Conservation (phyloP, 2,329 filamentous ascomycete genomes). For the Ophiostoma ulmi region DNA sequence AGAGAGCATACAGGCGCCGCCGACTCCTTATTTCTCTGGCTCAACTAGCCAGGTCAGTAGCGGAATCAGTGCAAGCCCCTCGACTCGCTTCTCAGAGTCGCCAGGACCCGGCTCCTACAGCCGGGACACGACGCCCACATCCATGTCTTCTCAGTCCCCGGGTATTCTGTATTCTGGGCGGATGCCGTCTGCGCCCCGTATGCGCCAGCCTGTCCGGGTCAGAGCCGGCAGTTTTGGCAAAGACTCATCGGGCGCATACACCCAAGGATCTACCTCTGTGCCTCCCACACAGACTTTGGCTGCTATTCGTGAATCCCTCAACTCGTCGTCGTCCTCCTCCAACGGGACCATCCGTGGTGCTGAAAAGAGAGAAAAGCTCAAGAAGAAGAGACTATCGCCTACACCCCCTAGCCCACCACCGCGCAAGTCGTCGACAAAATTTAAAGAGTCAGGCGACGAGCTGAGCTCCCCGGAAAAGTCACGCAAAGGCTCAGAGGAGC, state of each 20-base stretch:
- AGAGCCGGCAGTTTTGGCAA: slow-evolving; percentile 52
- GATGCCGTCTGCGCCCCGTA: slow-evolving; percentile 41
- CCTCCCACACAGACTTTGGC: slow-evolving; percentile 55
- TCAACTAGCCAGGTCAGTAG: slow-evolving; percentile 53
- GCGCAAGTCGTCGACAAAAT: slow-evolving; percentile 57
- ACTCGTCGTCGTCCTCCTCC: slow-evolving; percentile 67
- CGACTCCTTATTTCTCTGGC: slow-evolving; percentile 57
- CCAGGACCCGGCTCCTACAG: slow-evolving; percentile 66
- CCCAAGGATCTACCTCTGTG: slow-evolving; percentile 41
- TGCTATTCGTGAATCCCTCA: slow-evolving; percentile 63
- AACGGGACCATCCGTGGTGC: slow-evolving; percentile 51
- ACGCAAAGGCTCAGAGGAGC: neutral
- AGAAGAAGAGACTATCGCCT: slow-evolving; percentile 42
- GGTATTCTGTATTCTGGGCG: slow-evolving; percentile 49
- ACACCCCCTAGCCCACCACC: slow-evolving; percentile 57
- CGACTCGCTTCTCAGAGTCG: slow-evolving; percentile 69
- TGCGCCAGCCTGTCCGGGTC: slow-evolving; percentile 52
- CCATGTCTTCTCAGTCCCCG: slow-evolving; percentile 70
- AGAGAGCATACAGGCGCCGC: slow-evolving; percentile 57
- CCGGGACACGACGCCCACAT: slow-evolving; percentile 72
- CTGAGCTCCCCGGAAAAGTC: slow-evolving; percentile 39
- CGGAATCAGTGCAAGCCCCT: slow-evolving; percentile 64
- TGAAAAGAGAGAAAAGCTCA: slow-evolving; percentile 40
- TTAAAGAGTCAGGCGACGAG: slow-evolving; percentile 37
- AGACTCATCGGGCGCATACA: slow-evolving; percentile 44